Conservation (phyloP, 805 yeast genomes). For the Henningerozyma blattae region DNA sequence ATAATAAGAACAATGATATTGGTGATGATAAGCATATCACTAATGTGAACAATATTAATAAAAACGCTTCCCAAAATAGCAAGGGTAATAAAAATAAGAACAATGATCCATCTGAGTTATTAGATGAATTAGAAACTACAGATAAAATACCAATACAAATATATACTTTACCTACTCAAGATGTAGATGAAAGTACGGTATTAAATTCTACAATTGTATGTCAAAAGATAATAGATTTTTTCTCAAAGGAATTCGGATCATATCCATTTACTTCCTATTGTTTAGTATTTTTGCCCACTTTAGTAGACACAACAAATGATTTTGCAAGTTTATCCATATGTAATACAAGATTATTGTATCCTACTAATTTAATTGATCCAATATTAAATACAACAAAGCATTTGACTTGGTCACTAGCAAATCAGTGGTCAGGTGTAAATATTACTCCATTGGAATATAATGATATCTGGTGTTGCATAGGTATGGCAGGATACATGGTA, state of each 20-base stretch:
- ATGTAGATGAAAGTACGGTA: slow-evolving; percentile 30
- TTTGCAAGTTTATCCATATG: slow-evolving; percentile 48
- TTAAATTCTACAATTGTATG: slow-evolving; percentile 68
- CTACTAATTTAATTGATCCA: slow-evolving; percentile 68
- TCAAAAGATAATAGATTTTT: slow-evolving; percentile 70
- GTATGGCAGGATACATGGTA: slow-evolving; percentile 77
- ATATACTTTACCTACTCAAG: slow-evolving; percentile 51
- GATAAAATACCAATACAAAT: slow-evolving; percentile 44
- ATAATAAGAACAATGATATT: slow-evolving; percentile 15
- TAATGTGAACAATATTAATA: no score
- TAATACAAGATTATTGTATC: slow-evolving; percentile 58
- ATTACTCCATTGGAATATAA: slow-evolving; percentile 69
- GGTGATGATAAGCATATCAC: no score
- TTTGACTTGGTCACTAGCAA: slow-evolving; percentile 59
- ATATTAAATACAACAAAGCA: slow-evolving; percentile 56
- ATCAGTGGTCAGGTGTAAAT: slow-evolving; percentile 90
- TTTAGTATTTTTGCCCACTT: slow-evolving; percentile 56
- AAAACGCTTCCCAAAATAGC: no score
- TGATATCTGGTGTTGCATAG: slow-evolving; percentile 84
- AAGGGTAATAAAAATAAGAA: no score
- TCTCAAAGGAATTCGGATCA: slow-evolving; percentile 81
- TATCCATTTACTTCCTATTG: slow-evolving; percentile 82
- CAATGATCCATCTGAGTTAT: slow-evolving; percentile 12
- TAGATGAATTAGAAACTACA: slow-evolving; percentile 26
- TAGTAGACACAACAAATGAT: slow-evolving; percentile 37